These are phyloP conservation scores for Hemileccinum rubropunctum DNA, from an alignment of 768 basidiomycete genomes.

Conservation along the genomic window DNA sequence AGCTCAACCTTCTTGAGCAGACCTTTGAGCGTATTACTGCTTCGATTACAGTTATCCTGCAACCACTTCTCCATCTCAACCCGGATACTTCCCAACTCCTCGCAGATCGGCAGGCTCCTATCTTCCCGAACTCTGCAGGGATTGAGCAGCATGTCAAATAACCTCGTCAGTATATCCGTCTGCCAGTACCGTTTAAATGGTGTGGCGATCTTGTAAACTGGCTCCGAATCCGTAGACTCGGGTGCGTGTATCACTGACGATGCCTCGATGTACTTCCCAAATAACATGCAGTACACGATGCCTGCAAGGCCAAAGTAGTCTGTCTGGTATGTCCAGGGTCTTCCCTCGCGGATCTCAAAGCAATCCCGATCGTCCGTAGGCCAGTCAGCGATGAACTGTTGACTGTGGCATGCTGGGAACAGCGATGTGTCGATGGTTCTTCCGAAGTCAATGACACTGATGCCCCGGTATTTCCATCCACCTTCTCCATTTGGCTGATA, in stretches of 20 bases:
- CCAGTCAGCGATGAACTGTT: slow-evolving; percentile 88
- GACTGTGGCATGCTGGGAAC: slow-evolving; percentile 63
- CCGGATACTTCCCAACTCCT: slow-evolving; percentile 63
- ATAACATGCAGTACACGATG: slow-evolving; percentile 93
- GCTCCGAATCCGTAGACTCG: slow-evolving; percentile 29
- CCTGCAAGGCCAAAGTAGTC: slow-evolving; percentile 97
- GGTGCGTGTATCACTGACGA: slow-evolving; percentile 45
- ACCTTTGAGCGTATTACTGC: slow-evolving; percentile 75
- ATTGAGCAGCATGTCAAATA: slow-evolving; percentile 89
- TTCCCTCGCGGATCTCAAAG: slow-evolving; percentile 78
- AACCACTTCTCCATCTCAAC: slow-evolving; percentile 88
- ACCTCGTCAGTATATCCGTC: slow-evolving; percentile 72
- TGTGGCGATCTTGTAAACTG: slow-evolving; percentile 62
- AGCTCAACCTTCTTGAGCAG: slow-evolving; percentile 80
- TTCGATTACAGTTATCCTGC: slow-evolving; percentile 81
- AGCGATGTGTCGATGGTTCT: slow-evolving; percentile 83
- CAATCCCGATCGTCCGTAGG: slow-evolving; percentile 88
- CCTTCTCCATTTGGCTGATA: slow-evolving; percentile 77
- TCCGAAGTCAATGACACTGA: slow-evolving; percentile 97
- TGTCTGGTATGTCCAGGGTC: slow-evolving; percentile 91
- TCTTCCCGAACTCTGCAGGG: slow-evolving; percentile 58
- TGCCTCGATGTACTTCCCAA: slow-evolving; percentile 91
- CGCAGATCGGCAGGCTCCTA: slow-evolving; percentile 66
- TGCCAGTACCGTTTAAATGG: slow-evolving; percentile 97
- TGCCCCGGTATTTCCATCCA: slow-evolving; percentile 86